phyloP scores from a whole-genome alignment of 805 yeast genomes.

The Clavispora carvajalis region DNA sequence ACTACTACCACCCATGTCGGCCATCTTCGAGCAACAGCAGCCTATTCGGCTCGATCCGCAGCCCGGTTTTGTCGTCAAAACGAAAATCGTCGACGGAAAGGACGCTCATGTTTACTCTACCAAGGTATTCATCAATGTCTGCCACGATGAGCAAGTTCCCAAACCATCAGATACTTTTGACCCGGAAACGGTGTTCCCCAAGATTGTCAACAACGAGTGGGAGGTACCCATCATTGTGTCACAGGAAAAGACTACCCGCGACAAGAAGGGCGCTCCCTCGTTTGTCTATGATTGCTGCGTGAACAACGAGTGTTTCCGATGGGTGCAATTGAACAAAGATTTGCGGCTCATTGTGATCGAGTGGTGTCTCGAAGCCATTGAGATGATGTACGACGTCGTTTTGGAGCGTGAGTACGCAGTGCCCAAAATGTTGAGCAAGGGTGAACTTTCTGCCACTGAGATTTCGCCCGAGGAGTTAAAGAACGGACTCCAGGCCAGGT shows the following conservation, averaged over 20 bases:
- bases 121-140: conserved; percentile 75
- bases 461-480: conserved; percentile 41
- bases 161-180: conserved; percentile 50
- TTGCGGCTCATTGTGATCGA: conserved; percentile 65
- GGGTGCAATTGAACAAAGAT: conserved; percentile 56
- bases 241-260: conserved; percentile 47
- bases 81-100: conserved; percentile 40
- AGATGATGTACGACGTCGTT: conserved; percentile 41
- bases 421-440: conserved; percentile 74
- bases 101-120: conserved; percentile 32
- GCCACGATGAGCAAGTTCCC: conserved; percentile 64
- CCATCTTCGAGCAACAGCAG: conserved; percentile 10
- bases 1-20: conserved; percentile 9
- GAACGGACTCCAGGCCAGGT: conserved; percentile 31
- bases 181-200: conserved; percentile 54
- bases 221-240: conserved; percentile 79
- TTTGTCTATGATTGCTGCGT: conserved; percentile 77
- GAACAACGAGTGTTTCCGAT: conserved; percentile 54
- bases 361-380: conserved; percentile 81
- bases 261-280: conserved; percentile 65
- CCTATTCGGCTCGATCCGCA: conserved; percentile 38
- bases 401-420: conserved; percentile 60
- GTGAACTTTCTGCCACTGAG: conserved; percentile 45
- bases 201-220: conserved; percentile 71
- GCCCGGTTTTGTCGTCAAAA: conserved; percentile 72